Conservation (phyloP, 208 protist genomes). For the Trichomonas vaginalis region DNA sequence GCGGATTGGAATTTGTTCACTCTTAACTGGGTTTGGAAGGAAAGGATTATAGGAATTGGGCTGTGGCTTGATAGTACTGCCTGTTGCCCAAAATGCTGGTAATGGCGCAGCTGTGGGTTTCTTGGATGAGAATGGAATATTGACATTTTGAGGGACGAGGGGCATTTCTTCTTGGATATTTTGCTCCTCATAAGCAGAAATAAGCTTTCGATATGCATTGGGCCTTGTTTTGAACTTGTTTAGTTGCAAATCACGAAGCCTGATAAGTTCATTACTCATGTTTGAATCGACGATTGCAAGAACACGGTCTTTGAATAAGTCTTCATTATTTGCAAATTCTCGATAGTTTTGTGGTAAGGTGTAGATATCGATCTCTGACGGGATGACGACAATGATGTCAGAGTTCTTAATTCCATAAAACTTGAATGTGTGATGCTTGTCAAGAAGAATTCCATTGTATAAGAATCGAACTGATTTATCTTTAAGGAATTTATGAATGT, state of each 20-base stretch:
- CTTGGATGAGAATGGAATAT: not conserved
- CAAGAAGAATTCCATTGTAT: not conserved
- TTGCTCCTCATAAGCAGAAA: not conserved
- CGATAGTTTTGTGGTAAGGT: not conserved
- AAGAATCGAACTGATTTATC: not conserved
- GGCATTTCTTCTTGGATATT: not conserved
- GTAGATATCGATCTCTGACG: not conserved
- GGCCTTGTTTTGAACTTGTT: not conserved
- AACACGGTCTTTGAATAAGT: not conserved
- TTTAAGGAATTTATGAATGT: not conserved
- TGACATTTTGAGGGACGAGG: not conserved
- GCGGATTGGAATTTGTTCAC: not conserved
- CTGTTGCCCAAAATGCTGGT: not conserved
- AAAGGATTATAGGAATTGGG: not conserved
- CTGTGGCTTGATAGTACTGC: not conserved
- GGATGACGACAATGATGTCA: not conserved
- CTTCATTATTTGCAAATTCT: not conserved
- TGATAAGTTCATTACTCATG: not conserved
- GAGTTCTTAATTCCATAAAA: not conserved
- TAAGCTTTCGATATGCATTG: not conserved
- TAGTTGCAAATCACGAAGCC: not conserved
- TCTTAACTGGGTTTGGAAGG: not conserved
- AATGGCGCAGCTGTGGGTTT: not conserved
- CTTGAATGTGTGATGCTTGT: not conserved
- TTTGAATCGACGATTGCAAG: not conserved